Evolutionary conservation across 2,329 filamentous ascomycete species (phyloP).

Genomic region (Penicillium psychrosexuale): DNA sequence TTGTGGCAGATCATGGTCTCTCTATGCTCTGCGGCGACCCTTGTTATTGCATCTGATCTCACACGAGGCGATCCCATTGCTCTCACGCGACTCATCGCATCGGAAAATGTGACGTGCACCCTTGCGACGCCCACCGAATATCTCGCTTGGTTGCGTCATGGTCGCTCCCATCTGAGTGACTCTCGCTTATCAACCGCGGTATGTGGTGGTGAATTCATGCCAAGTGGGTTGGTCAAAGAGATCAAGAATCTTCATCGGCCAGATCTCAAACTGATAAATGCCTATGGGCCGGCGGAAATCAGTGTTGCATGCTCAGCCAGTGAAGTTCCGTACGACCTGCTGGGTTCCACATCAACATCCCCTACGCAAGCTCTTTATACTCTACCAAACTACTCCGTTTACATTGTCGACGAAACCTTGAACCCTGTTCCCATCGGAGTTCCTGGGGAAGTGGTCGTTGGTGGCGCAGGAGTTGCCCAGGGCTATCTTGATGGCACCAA

Average conservation of each 20-base stretch:
- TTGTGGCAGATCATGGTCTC: conserved; percentile 21
- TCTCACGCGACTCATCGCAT: conserved; percentile 15
- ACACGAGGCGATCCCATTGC: conserved; percentile 19
- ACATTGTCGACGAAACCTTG: conserved; percentile 42
- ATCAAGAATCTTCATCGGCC: conserved; percentile 14
- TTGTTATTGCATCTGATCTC: conserved; percentile 14
- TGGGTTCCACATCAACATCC: not conserved
- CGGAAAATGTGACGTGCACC: conserved; percentile 18
- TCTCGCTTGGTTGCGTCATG: conserved; percentile 15
- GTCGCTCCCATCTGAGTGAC: conserved; percentile 1
- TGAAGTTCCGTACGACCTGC: conserved; percentile 19
- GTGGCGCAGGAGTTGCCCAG: conserved; percentile 21
- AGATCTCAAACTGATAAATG: conserved; percentile 21
- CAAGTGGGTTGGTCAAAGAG: conserved; percentile 5
- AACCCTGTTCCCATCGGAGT: conserved; percentile 41
- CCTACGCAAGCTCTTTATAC: conserved; percentile 18
- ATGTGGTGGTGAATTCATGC: conserved; percentile 23
- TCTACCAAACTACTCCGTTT: conserved; percentile 39
- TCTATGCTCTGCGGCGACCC: conserved; percentile 17
- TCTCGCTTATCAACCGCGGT: conserved; percentile 14
- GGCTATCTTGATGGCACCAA: conserved; percentile 15
- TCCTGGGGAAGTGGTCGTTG: conserved; percentile 46
- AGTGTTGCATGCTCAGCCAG: conserved; percentile 19
- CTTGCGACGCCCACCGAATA: conserved; percentile 23
- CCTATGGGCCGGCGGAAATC: conserved; percentile 31